Conservation (phyloP, 2,329 filamentous ascomycete genomes). For the Raffaelea albimanens region DNA sequence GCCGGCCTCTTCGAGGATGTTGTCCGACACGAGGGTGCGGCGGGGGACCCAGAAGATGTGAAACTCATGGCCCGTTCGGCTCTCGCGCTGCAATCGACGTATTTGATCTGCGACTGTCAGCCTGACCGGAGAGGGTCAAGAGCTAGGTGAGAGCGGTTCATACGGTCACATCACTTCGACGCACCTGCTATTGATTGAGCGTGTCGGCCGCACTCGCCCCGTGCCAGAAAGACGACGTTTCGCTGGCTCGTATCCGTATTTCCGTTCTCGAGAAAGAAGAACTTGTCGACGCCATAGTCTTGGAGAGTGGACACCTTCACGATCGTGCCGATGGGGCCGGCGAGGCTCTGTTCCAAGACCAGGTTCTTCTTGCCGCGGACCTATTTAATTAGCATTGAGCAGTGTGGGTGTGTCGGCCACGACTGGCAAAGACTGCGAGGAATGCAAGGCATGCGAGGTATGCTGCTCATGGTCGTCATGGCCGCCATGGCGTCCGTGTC, state of each 20-base stretch:
- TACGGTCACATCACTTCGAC: too few relatives aligned
- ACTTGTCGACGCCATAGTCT: conserved; percentile 95
- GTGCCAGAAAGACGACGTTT: conserved; percentile 88
- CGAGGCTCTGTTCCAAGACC: conserved; percentile 82
- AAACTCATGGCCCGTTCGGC: conserved; percentile 87
- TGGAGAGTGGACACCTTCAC: conserved; percentile 93
- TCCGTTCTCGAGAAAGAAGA: conserved; percentile 92
- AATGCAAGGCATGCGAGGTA: too few relatives aligned
- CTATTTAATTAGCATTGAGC: conserved; percentile 43
- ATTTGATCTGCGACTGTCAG: conserved; percentile 61
- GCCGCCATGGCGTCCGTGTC: too few relatives aligned
- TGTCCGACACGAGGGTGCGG: conserved; percentile 82
- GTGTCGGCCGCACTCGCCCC: conserved; percentile 79
- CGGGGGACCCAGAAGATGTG: conserved; percentile 94
- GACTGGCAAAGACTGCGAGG: neutral
- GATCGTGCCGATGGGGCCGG: conserved; percentile 80
- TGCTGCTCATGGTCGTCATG: too few relatives aligned
- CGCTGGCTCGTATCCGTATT: conserved; percentile 91
- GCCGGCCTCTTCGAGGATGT: conserved; percentile 83
- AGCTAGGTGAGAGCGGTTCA: too few relatives aligned
- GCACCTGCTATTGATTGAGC: conserved; percentile 82
- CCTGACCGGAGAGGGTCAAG: neutral
- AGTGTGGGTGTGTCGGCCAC: too few relatives aligned
- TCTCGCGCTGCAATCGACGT: conserved; percentile 78
- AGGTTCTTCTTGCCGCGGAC: conserved; percentile 98